Evolutionary conservation across 163 green algal genomes (phyloP).

Genomic region (Coccomyxa subellipsoidea): DNA sequence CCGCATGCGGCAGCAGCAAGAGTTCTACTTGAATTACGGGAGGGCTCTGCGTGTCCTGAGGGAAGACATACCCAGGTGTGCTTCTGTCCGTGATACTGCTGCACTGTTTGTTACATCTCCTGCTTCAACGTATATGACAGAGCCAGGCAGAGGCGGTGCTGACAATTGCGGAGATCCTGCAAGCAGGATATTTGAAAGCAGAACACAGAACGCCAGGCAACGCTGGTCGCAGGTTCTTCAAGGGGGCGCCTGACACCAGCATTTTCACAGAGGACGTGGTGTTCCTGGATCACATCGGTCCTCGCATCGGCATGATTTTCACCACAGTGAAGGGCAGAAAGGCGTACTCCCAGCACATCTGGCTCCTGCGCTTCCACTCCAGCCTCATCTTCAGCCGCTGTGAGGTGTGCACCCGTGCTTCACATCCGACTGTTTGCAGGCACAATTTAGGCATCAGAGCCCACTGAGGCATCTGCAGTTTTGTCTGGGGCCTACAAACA

Average conservation of each 20-base stretch:
- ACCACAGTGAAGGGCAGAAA: conserved; percentile 10
- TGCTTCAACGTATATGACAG: too few relatives aligned
- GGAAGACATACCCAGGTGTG: conserved; percentile 3
- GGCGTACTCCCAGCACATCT: conserved; percentile 18
- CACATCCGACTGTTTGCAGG: neutral
- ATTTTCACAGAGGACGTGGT: conserved; percentile 20
- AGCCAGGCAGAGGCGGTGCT: neutral
- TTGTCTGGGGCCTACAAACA: too few relatives aligned
- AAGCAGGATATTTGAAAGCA: neutral
- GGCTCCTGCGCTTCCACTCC: conserved; percentile 17
- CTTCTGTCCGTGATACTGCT: neutral
- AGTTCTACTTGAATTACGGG: conserved; percentile 9
- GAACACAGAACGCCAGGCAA: too few relatives aligned
- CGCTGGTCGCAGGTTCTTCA: conserved; percentile 14
- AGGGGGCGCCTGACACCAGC: conserved; percentile 10
- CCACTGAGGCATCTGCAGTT: too few relatives aligned
- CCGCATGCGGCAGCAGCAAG: neutral
- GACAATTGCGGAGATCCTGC: neutral
- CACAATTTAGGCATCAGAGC: too few relatives aligned
- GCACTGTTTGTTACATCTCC: too few relatives aligned
- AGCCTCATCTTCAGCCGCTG: conserved; percentile 15
- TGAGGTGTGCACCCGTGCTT: neutral
- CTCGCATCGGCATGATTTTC: conserved; percentile 4
- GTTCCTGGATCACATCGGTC: conserved; percentile 21
- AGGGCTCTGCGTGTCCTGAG: neutral